A percentile compares a stretch with the other conserved stretches of the same genome.
Evolutionary conservation across 306 rosid species (phyloP).

Genomic region (Castanea mollissima): DNA sequence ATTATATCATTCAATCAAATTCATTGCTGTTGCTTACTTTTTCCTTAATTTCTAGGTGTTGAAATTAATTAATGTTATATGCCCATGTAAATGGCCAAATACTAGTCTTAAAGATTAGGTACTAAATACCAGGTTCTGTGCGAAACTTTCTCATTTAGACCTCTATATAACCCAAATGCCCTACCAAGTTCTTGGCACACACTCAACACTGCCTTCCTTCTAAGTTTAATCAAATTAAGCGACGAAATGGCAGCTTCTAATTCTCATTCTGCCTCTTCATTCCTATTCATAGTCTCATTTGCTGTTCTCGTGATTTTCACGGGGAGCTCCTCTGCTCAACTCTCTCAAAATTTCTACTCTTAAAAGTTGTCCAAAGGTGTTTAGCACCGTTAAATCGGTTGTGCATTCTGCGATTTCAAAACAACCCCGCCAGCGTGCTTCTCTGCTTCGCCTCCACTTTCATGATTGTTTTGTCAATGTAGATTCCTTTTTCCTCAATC

Average conservation of each 20-base stretch:
- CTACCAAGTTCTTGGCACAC: not conserved
- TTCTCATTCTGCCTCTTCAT: constrained; percentile 6
- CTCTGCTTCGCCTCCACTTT: constrained; percentile 72
- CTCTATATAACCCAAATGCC: not conserved
- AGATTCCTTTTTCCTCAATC: constrained; percentile 4
- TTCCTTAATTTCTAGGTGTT: not conserved
- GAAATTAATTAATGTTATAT: not conserved
- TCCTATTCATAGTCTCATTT: not conserved
- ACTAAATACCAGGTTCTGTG: not conserved
- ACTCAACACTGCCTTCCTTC: not conserved
- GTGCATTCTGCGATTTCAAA: constrained; percentile 51
- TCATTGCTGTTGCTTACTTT: not conserved
- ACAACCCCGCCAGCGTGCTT: constrained; percentile 72
- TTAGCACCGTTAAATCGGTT: constrained; percentile 34
- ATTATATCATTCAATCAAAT: not conserved
- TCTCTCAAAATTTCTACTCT: constrained; percentile 47
- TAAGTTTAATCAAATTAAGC: not conserved
- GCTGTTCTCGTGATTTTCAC: constrained; percentile 27
- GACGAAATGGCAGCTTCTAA: constrained; percentile 30
- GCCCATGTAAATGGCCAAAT: not conserved
- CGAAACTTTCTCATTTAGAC: not conserved
- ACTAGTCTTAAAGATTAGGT: not conserved
- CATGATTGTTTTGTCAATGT: constrained; percentile 86
- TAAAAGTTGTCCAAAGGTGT: constrained; percentile 53
- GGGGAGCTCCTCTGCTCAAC: constrained; percentile 43